phyloP scores from a whole-genome alignment of 768 basidiomycete species.

The Pluteus cervinus region DNA sequence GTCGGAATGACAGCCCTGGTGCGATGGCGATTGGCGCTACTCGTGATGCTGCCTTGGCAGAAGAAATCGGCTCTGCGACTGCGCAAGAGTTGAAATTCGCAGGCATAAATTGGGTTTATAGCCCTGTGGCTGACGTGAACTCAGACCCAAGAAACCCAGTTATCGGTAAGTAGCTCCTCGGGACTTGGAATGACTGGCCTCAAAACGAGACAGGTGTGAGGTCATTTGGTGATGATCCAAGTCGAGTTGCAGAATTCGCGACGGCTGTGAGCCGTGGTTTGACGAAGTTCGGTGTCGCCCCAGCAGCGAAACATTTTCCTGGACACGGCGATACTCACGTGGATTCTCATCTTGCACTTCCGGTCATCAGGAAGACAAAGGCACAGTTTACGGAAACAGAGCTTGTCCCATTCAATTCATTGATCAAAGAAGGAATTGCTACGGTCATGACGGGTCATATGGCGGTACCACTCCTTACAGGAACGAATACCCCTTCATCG shows the following conservation, averaged over 20 bases:
- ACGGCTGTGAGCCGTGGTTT: constrained; percentile 44
- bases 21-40: constrained; percentile 69
- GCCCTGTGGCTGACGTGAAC: constrained; percentile 70
- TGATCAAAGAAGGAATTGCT: constrained; percentile 36
- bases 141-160: constrained; percentile 66
- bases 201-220: constrained; percentile 44
- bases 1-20: constrained; percentile 45
- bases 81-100: constrained; percentile 51
- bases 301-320: constrained; percentile 67
- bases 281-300: constrained; percentile 42
- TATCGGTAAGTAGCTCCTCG: constrained; percentile 57
- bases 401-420: constrained; percentile 50
- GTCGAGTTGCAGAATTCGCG: constrained; percentile 42
- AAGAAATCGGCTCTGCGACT: constrained; percentile 39
- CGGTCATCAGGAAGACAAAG: constrained; percentile 47
- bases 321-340: constrained; percentile 71
- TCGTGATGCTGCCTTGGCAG: constrained; percentile 36
- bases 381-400: constrained; percentile 39
- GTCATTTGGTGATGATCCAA: constrained; percentile 63
- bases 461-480: constrained; percentile 55
- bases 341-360: constrained; percentile 65
- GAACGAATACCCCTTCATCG: constrained; percentile 51
- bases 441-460: constrained; percentile 74
- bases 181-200: not conserved
- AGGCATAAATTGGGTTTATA: constrained; percentile 69